Evolutionary conservation across 2,329 filamentous ascomycete genomes (phyloP).

Genomic region (Ustilaginoidea virens): DNA sequence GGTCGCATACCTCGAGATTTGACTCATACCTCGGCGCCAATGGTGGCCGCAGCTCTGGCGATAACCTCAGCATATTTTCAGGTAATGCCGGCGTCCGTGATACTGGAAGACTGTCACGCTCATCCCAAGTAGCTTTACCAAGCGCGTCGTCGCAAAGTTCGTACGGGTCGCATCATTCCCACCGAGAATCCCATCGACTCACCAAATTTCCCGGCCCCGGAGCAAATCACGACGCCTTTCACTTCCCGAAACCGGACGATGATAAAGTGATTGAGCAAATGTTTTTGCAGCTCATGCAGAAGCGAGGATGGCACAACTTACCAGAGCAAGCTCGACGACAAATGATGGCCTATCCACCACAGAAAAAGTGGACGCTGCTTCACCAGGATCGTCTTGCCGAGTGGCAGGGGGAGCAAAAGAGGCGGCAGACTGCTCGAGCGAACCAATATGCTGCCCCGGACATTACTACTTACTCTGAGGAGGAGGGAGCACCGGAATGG

Average conservation of each 20-base stretch:
- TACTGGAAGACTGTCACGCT: conserved; percentile 15
- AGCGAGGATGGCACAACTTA: conserved; percentile 92
- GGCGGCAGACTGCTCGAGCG: conserved; percentile 57
- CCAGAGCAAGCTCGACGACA: conserved; percentile 88
- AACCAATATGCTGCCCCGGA: conserved; percentile 55
- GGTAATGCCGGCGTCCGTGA: conserved; percentile 32
- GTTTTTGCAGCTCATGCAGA: conserved; percentile 90
- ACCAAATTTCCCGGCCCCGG: conserved; percentile 32
- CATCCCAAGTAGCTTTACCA: conserved; percentile 30
- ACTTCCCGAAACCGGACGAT: conserved; percentile 60
- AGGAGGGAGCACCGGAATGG: conserved; percentile 95
- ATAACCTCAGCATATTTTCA: conserved; percentile 41
- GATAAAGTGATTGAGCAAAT: conserved; percentile 78
- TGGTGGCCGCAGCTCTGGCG: conserved; percentile 38
- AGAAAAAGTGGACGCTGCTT: conserved; percentile 95
- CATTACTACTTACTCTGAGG: conserved; percentile 66
- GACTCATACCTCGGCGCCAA: conserved; percentile 46
- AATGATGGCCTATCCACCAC: conserved; percentile 87
- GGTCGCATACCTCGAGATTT: conserved; percentile 43
- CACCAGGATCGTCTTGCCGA: conserved; percentile 90
- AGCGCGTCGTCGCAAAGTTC: conserved; percentile 42
- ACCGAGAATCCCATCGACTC: conserved; percentile 40
- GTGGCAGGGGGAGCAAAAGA: conserved; percentile 87
- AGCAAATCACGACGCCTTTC: conserved; percentile 31
- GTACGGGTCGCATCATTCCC: conserved; percentile 29